Evolutionary conservation across 2,329 filamentous ascomycete species (phyloP), one percentile per base, ranked within the genome.

Genomic region (Periconia digitata): DNA sequence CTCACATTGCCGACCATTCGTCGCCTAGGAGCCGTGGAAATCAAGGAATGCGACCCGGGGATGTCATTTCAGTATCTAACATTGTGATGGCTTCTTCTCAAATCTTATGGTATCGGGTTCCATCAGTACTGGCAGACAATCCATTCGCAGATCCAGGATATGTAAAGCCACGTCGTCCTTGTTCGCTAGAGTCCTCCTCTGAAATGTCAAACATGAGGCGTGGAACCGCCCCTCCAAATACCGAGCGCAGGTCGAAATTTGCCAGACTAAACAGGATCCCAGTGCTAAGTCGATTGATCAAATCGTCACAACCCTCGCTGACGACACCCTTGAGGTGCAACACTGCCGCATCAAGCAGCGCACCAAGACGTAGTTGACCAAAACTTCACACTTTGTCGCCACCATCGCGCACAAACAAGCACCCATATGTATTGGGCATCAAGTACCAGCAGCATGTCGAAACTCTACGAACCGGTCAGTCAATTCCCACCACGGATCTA

Each of bases 301-400:
- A 12, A 15, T 10, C 3, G n/a, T 4, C 27, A 4, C n/a, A 4
- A 12, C n/a, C 27, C 10, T 10, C 27, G 8, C 8, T 15, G 10
- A 10, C 5, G 3, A 13, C 27, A 3, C 39, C 21, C 15, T 22
- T 6, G 17, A 20, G 2, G 7, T 15, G n/a, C 18, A 39, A 20
- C 18, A 17, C 18, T 20, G 8, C 18, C 10, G 13, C 16, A 6
- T 22, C 37, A 6, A 20, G 18, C 13, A 15, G 22, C n/a, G 15
- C 24, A 29, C 22, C 46, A 18, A 50, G 47, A 39, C 46, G 54
- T 17, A 42, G 34, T 3, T 56, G 47, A 17, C 63, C 60, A 6
- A 60, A 54, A 40, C 35, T 67, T 5, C 60, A 67, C 40, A 49
- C 58, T 27, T 23, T 64, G 8, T 54, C 51, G 42, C 49, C 49